Evolutionary conservation across 345 rosid genomes (phyloP).

Genomic region (Aurinia saxatilis): DNA sequence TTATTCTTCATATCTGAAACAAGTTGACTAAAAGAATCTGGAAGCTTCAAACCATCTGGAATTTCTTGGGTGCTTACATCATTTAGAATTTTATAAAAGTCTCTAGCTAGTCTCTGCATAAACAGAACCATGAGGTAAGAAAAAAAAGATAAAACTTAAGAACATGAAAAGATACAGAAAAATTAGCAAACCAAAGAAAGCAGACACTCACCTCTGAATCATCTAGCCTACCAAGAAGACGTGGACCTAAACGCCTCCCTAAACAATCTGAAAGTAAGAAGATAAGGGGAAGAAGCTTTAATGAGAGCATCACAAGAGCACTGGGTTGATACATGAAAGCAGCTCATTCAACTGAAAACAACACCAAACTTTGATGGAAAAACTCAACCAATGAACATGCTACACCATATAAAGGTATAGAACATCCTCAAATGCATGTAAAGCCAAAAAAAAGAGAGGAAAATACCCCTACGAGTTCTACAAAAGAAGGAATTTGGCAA

Average conservation of each 20-base stretch:
- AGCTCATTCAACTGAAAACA: neutral
- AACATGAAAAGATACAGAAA: constrained; percentile 22
- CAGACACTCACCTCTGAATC: constrained; percentile 72
- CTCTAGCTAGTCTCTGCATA: constrained; percentile 76
- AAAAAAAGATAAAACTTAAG: constrained; percentile 16
- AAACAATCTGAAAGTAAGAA: constrained; percentile 70
- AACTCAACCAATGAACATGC: neutral
- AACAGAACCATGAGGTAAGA: constrained; percentile 22
- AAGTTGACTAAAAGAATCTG: constrained; percentile 81
- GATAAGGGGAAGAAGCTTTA: constrained; percentile 13
- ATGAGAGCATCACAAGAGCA: constrained; percentile 9
- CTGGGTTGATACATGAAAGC: neutral
- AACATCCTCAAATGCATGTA: neutral
- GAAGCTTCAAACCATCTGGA: constrained; percentile 78
- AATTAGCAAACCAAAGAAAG: neutral
- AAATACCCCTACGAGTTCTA: neutral
- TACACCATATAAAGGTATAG: neutral
- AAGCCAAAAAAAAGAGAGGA: neutral
- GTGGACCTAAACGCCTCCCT: constrained; percentile 98
- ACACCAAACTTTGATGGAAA: neutral
- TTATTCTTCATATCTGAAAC: constrained; percentile 78
- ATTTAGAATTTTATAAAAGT: constrained; percentile 74
- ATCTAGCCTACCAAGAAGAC: constrained; percentile 83
- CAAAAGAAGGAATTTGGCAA: neutral
- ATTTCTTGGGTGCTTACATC: constrained; percentile 76